Base-by-base conservation (phyloP, 2,329 filamentous ascomycete species). In the Aspergillus hortae region DNA sequence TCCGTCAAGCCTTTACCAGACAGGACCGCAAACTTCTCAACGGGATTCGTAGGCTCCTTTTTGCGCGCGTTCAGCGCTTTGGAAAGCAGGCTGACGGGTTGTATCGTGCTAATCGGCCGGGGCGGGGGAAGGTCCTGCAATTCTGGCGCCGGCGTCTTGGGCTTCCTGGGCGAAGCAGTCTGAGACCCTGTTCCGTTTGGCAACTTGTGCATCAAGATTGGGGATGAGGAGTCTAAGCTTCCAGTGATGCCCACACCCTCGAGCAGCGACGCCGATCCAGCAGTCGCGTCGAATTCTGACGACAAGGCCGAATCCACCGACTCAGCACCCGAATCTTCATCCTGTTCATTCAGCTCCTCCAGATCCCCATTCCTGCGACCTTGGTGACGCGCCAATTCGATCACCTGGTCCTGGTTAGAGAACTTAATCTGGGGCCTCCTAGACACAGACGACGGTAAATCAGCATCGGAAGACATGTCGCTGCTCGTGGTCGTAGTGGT, bases 381-480 rank as follows among this genome's bases (percentile, higher is more conserved):
- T 40, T 66, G 64, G 21, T 56, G 57, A 19, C 61, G 58, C 25
- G 64, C 65, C 47, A 63, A 62, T 40, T 70, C 66, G n/a, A 69
- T 61, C 25, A 72, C 54, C 54, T 74, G 66, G 49, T 70, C 63
- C 50, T 67, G 60, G 3, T 56, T 58, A n/a, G 73, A 69, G 52
- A 74, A 75, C 42, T 78, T 76, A 38, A 82, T 74, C 48, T 80
- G 74, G 46, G 80, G 77, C 54, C 78, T 76, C 59, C 76, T 79
- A 65, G 81, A 82, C 1, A 74, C 70, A 6, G 76, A 73, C 0
- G 78, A 72, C 46, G 83, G 80, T 27, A 80, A 65, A 56, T 87
- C 84, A 58, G 85, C 85, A 55, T 86, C 84, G 1, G 83, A 85
- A 0, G 83, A 86, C 72, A 86, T 75, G 42, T 87, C 84, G 59